A percentile compares a stretch with the other conserved stretches of the same genome.
Conservation (phyloP, 202 grass and related monocot species). For the Cymbopogon flexuosus region DNA sequence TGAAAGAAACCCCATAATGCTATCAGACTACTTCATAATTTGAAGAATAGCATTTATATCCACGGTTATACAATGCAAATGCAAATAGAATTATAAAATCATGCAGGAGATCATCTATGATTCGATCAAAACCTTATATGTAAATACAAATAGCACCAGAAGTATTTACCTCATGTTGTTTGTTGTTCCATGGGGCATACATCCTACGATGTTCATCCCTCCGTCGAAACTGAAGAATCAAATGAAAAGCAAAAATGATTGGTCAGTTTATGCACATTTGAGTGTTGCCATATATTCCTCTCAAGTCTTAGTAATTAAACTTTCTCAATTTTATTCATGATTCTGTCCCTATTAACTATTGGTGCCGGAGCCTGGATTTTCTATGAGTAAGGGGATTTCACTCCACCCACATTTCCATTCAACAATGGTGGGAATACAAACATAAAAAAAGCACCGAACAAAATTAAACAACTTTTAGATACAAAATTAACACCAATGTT, state of each 20-base stretch:
- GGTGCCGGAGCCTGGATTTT: not conserved
- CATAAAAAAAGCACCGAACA: not conserved
- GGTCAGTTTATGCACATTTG: conserved; percentile 24
- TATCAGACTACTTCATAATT: conserved; percentile 10
- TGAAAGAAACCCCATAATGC: not conserved
- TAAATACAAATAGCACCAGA: not conserved
- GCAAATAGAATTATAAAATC: not conserved
- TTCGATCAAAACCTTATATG: not conserved
- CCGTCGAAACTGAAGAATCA: conserved; percentile 43
- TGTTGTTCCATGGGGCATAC: conserved; percentile 1
- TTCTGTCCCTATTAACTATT: not conserved
- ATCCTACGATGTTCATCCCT: conserved; percentile 19
- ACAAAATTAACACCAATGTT: not conserved
- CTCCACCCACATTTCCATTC: not conserved
- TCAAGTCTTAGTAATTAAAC: not conserved
- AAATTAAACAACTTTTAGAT: not conserved
- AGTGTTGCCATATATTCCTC: not conserved
- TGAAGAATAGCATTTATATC: not conserved
- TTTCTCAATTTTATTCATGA: not conserved
- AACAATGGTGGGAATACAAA: not conserved
- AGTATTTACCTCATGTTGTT: conserved; percentile 39
- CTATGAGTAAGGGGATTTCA: conserved; percentile 2
- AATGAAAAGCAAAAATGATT: conserved; percentile 26
- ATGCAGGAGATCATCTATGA: not conserved
- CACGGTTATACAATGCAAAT: not conserved